A percentile compares a stretch with the other conserved stretches of the same genome.
These are phyloP conservation scores for Sechiopsis laciniata DNA, from an alignment of 306 rosid species.

Conservation along the genomic window DNA sequence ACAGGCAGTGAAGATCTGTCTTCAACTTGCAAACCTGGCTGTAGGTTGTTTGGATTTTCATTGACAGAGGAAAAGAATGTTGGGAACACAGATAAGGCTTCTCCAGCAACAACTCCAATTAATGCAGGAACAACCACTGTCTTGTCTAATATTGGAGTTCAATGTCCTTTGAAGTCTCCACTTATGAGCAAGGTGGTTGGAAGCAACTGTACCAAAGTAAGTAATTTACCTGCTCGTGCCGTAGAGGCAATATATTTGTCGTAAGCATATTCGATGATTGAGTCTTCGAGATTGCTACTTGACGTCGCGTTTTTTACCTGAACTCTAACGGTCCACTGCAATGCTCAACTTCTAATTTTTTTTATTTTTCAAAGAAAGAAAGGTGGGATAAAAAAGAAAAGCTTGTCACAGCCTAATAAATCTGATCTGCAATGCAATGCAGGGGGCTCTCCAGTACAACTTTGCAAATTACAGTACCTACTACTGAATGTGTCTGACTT, in stretches of 20 bases:
- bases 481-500: slow-evolving; percentile 22
- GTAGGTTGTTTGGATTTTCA: slow-evolving; percentile 91
- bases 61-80: slow-evolving; percentile 51
- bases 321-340: no score
- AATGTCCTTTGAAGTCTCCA: slow-evolving; percentile 43
- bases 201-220: slow-evolving; percentile 55
- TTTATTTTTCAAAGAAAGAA: no score
- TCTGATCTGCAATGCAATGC: slow-evolving; percentile 26
- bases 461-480: slow-evolving; percentile 26
- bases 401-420: slow-evolving; percentile 4
- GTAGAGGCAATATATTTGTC: slow-evolving; percentile 1
- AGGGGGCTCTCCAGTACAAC: slow-evolving; percentile 41
- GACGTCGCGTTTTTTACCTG: no score
- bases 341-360: no score
- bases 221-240: slow-evolving; percentile 25
- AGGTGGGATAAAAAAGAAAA: not conserved
- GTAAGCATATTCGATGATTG: not conserved
- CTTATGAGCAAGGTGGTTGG: slow-evolving; percentile 45
- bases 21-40: slow-evolving; percentile 32
- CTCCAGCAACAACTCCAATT: slow-evolving; percentile 34
- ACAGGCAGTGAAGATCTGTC: slow-evolving; percentile 30
- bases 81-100: slow-evolving; percentile 38
- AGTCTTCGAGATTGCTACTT: no score
- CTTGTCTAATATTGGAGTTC: slow-evolving; percentile 38
- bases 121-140: slow-evolving; percentile 50